Conservation (phyloP, 78 protist genomes). For the Dictyostelium brefeldianum region DNA sequence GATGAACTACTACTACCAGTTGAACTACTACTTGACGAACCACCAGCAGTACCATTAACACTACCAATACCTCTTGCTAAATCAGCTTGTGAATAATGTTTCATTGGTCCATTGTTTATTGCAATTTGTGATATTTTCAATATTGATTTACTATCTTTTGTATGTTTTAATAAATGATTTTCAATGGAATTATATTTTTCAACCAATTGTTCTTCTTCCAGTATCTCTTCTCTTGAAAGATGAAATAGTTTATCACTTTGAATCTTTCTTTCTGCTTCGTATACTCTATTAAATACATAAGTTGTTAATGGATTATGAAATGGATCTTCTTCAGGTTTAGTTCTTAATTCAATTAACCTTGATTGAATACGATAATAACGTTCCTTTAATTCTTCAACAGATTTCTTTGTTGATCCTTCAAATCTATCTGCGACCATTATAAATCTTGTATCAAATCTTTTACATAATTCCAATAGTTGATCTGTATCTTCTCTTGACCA, state of each 20-base stretch:
- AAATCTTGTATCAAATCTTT: constrained; percentile 74
- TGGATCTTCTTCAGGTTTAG: constrained; percentile 70
- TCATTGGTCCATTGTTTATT: constrained; percentile 47
- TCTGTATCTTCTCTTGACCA: constrained; percentile 86
- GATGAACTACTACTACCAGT: too few species aligned
- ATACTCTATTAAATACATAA: constrained; percentile 53
- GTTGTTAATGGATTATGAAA: constrained; percentile 67
- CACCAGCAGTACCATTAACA: neutral
- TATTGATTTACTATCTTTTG: constrained; percentile 50
- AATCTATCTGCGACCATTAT: constrained; percentile 70
- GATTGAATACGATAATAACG: constrained; percentile 75
- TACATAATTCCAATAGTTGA: constrained; percentile 54
- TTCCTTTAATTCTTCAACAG: constrained; percentile 82
- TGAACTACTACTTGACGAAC: neutral
- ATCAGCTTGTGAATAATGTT: constrained; percentile 39
- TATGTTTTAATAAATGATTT: constrained; percentile 50
- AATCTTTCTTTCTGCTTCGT: constrained; percentile 65
- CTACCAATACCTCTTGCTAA: neutral
- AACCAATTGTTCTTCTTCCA: constrained; percentile 44
- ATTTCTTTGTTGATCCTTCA: neutral
- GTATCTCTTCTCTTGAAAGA: constrained; percentile 40
- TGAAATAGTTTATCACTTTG: constrained; percentile 58
- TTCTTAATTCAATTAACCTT: constrained; percentile 43
- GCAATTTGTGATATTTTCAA: constrained; percentile 31
- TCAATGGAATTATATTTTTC: constrained; percentile 63